These are phyloP conservation scores for Juglanconis sp. DNA, from an alignment of 2,329 filamentous ascomycete species.

Conservation along the genomic window DNA sequence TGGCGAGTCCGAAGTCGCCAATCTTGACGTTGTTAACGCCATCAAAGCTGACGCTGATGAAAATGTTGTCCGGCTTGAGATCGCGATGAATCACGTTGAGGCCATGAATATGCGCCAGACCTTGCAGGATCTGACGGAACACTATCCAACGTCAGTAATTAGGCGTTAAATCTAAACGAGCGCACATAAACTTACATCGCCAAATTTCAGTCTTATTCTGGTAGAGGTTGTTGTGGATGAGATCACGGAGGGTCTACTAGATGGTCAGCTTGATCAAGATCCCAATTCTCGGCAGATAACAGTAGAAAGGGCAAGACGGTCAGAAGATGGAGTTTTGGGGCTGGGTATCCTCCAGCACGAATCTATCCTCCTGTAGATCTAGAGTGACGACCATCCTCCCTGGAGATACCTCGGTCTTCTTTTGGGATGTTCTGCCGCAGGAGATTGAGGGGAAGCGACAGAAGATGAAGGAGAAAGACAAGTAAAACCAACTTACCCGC, in stretches of 20 bases:
- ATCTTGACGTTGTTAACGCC: slow-evolving; percentile 87
- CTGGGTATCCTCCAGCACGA: too few relatives aligned
- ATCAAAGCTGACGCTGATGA: slow-evolving; percentile 69
- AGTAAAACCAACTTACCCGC: slow-evolving; percentile 48
- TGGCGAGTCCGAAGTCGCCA: slow-evolving; percentile 93
- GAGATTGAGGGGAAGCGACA: too few relatives aligned
- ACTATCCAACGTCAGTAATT: slow-evolving; percentile 32
- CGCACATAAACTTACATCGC: slow-evolving; percentile 44
- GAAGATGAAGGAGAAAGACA: too few relatives aligned
- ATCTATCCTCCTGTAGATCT: too few relatives aligned
- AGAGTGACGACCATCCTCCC: too few relatives aligned
- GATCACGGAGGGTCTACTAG: slow-evolving; percentile 72
- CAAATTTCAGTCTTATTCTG: slow-evolving; percentile 77
- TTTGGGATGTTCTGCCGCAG: neutral
- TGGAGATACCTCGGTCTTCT: too few relatives aligned
- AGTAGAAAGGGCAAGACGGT: too few relatives aligned
- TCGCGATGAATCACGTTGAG: slow-evolving; percentile 93
- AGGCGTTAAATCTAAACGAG: too few relatives aligned
- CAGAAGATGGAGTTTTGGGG: too few relatives aligned
- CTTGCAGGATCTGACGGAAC: slow-evolving; percentile 87
- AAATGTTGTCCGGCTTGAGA: slow-evolving; percentile 95
- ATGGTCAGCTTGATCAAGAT: slow-evolving; percentile 10
- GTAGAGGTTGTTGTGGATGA: slow-evolving; percentile 73
- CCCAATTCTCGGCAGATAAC: neutral
- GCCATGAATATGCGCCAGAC: slow-evolving; percentile 83